Evolutionary conservation across 768 basidiomycete genomes (phyloP).

Genomic region (Serendipita sp.): DNA sequence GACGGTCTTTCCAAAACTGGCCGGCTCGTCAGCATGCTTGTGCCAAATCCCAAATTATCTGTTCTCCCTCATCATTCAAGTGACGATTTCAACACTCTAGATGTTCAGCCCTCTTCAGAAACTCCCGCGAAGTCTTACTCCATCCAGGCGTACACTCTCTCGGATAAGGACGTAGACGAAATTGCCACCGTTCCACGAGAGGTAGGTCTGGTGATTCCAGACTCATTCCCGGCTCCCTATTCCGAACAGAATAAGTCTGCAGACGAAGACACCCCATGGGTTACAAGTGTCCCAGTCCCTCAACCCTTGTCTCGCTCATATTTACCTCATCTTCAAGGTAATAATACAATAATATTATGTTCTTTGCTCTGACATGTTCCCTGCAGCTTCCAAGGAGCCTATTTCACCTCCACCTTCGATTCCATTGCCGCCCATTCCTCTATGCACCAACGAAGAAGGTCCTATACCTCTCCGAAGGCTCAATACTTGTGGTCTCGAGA

Average conservation of each 20-base stretch:
- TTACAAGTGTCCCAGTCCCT: slow-evolving; percentile 34
- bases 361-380: not conserved
- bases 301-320: slow-evolving; percentile 42
- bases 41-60: slow-evolving; percentile 48
- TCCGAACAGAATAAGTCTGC: not conserved
- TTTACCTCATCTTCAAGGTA: slow-evolving; percentile 24
- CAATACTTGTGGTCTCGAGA: no score
- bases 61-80: slow-evolving; percentile 33
- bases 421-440: slow-evolving; percentile 59
- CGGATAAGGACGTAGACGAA: slow-evolving; percentile 6
- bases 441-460: slow-evolving; percentile 30
- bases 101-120: slow-evolving; percentile 18
- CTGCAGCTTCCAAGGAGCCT: slow-evolving; percentile 21
- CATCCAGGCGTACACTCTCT: not conserved
- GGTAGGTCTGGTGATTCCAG: slow-evolving; percentile 26
- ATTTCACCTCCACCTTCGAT: slow-evolving; percentile 34
- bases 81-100: not conserved
- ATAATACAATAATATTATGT: slow-evolving; percentile 18
- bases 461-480: no score
- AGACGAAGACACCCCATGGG: not conserved
- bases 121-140: slow-evolving; percentile 30
- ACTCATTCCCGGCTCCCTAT: not conserved
- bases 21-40: slow-evolving; percentile 47
- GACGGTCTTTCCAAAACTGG: slow-evolving; percentile 47
- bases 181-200: not conserved